These are phyloP conservation scores for Starmerella floricola DNA, from an alignment of 805 yeast species.

Conservation along the genomic window DNA sequence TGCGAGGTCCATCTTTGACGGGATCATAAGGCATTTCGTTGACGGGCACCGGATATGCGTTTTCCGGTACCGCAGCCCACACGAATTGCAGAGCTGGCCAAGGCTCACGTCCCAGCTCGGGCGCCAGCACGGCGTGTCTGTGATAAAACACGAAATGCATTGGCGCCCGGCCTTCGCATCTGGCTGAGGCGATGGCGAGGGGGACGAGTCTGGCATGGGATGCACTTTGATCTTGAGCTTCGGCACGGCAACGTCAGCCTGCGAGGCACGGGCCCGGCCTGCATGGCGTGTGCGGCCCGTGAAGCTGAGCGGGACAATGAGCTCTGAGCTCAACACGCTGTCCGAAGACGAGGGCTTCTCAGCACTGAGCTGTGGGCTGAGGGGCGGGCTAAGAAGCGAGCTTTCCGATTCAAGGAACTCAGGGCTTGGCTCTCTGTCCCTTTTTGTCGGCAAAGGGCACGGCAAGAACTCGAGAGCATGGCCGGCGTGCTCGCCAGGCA, in stretches of 20 bases:
- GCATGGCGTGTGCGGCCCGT: no score
- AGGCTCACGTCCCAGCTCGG: conserved; percentile 87
- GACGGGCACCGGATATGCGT: conserved; percentile 84
- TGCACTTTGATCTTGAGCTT: not conserved
- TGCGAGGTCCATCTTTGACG: conserved; percentile 93
- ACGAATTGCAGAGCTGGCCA: conserved; percentile 94
- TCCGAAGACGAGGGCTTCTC: not conserved
- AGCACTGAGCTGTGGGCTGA: conserved; percentile 8
- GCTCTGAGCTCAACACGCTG: not conserved
- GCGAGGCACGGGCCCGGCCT: no score
- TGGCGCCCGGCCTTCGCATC: not conserved
- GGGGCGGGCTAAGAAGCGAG: conserved; percentile 19
- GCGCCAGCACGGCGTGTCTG: conserved; percentile 95
- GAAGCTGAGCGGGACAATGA: no score
- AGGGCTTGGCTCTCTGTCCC: not conserved
- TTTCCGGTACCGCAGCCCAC: conserved; percentile 89
- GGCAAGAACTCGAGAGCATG: no score
- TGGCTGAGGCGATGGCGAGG: not conserved
- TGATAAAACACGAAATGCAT: conserved; percentile 83
- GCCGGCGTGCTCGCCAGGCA: no score
- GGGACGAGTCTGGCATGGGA: not conserved
- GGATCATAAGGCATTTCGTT: conserved; percentile 66
- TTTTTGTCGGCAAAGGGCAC: no score
- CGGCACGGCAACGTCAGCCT: no score
- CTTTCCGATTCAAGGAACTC: not conserved